Evolutionary conservation across 768 basidiomycete species (phyloP), one percentile per base, ranked within the genome.

Genomic region (Astraeus odoratus): DNA sequence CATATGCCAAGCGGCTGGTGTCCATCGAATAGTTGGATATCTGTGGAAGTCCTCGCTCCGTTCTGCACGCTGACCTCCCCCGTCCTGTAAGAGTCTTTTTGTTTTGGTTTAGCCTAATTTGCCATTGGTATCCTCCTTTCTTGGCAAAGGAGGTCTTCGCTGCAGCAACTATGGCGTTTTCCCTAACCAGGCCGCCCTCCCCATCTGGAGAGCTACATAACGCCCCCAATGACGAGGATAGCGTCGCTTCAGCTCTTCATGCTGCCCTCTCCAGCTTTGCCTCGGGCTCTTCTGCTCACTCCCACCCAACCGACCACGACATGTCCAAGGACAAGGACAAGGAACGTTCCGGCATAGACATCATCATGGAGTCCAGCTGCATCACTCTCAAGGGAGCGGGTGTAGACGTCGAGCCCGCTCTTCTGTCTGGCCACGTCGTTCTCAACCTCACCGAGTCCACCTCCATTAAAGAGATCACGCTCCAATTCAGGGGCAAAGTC

Each of bases 401-500:
- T 26, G 76, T 75, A 54, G 90, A 95, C 51, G 81, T 90, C 50
- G 86, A 93, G 55, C 83, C 93, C 7, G 79, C 81, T 7, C 67
- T 79, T 13, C 80, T 97, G 51, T 81, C 81, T 35, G 95, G 95
- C 4, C 75, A 83, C 57, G 78, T 98, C 55, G 75, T 81, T 8
- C 72, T 98, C 52, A 75, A 82, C 62, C 77, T 98, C 34, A 70
- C 74, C 2, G 90, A 97, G 66, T 71, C 86, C 16, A 93, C 86
- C 0, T 80, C 89, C 43, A 78, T 88, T 64, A 87, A 82, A 58
- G 84, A 91, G 63, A 80, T 91, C 47, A 88, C 78, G 3, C 79
- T 97, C 44, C 80, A 83, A 49, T 87, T 96, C 59, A 71, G 78
- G 50, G 92, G 93, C 18, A 92, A 90, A 65, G 86, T 82, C 4